Conservation (phyloP, 2,329 filamentous ascomycete genomes). For the Phialocephala subalpina region DNA sequence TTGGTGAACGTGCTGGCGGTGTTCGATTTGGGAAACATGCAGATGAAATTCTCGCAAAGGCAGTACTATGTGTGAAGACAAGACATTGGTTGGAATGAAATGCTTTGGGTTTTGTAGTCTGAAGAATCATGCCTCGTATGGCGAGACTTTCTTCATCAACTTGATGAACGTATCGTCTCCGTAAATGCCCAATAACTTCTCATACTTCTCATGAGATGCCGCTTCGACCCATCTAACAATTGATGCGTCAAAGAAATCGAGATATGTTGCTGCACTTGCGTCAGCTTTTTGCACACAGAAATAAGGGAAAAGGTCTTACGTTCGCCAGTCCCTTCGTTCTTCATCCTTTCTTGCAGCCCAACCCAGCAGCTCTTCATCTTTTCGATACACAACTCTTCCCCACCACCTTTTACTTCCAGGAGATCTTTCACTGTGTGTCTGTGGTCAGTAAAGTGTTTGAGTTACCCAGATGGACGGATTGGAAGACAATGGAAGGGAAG, state of each 20-base stretch:
- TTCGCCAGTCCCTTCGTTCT: slow-evolving; percentile 28
- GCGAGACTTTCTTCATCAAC: slow-evolving; percentile 34
- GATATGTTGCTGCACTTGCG: slow-evolving; percentile 26
- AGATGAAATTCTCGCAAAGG: background rate
- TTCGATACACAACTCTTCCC: slow-evolving; percentile 26
- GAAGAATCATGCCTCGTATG: slow-evolving; percentile 4
- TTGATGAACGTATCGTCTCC: slow-evolving; percentile 36
- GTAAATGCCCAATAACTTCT: slow-evolving; percentile 29
- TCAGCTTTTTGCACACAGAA: background rate
- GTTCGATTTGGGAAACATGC: background rate
- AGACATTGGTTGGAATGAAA: background rate
- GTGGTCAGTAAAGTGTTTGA: background rate
- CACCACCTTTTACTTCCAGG: background rate
- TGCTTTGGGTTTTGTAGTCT: background rate
- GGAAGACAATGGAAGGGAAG: background rate
- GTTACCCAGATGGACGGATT: background rate
- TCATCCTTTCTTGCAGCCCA: slow-evolving; percentile 31
- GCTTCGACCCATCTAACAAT: slow-evolving; percentile 28
- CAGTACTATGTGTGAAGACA: background rate
- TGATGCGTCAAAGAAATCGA: slow-evolving; percentile 33
- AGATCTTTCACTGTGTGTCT: background rate
- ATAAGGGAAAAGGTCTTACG: slow-evolving; percentile 26
- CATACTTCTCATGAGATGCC: slow-evolving; percentile 28
- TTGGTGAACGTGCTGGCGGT: background rate
- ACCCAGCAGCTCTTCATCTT: slow-evolving; percentile 25